phyloP scores from a whole-genome alignment of 495 filamentous ascomycete genomes.

The Hypoxylon crocopeplum region DNA sequence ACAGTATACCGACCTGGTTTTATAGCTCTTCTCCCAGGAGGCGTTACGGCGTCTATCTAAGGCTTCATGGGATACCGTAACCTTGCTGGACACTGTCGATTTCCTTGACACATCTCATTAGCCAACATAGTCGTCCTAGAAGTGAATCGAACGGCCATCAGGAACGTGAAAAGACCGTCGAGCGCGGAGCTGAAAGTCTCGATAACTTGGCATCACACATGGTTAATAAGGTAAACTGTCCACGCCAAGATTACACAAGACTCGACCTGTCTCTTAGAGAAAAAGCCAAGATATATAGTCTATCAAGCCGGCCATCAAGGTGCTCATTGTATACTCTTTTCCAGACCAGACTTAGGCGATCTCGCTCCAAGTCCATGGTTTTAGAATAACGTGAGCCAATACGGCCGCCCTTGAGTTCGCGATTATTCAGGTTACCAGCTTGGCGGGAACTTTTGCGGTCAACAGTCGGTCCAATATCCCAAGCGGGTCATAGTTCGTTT shows the following conservation, averaged over 20 bases:
- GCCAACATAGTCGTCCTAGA: too few relatives aligned
- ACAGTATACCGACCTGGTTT: not conserved
- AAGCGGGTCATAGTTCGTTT: not conserved
- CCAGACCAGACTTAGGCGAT: not conserved
- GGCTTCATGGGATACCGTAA: not conserved
- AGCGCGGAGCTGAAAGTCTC: slow-evolving; percentile 2
- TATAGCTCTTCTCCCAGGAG: not conserved
- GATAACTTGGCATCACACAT: slow-evolving; percentile 16
- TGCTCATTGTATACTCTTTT: not conserved
- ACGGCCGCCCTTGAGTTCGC: not conserved
- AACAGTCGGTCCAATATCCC: not conserved
- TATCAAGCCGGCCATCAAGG: slow-evolving; percentile 21
- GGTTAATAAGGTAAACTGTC: not conserved
- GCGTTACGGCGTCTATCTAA: not conserved
- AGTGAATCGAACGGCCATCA: not conserved
- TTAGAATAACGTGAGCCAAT: not conserved
- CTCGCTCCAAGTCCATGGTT: not conserved
- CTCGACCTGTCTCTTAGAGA: slow-evolving; percentile 4
- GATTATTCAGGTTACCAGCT: not conserved
- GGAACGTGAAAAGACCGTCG: not conserved
- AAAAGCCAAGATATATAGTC: slow-evolving; percentile 30
- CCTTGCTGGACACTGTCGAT: slow-evolving; percentile 5
- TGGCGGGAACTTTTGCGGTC: slow-evolving; percentile 1
- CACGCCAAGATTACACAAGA: slow-evolving; percentile 20
- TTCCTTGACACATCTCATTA: slow-evolving; percentile 1